These are phyloP conservation scores for Diaporthe destruens DNA, from an alignment of 2,329 filamentous ascomycete genomes.

Conservation along the genomic window DNA sequence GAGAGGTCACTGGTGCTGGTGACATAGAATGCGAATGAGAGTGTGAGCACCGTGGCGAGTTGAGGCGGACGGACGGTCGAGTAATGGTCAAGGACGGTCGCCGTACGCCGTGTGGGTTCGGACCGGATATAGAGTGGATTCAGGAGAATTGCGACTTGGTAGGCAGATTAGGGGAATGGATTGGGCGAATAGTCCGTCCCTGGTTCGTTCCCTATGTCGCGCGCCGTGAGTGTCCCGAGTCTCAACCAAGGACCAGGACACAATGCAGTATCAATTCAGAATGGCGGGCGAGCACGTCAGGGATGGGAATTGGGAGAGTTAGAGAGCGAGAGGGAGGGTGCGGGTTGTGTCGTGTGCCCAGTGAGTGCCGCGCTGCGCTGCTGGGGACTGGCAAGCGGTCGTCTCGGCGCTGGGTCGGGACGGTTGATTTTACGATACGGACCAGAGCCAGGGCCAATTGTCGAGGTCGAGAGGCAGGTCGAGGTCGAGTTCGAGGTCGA, in stretches of 20 bases:
- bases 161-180: constrained; percentile 36
- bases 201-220: constrained; percentile 18
- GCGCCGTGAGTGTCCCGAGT: constrained; percentile 28
- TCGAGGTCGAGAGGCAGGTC: constrained; percentile 14
- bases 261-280: not conserved
- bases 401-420: constrained; percentile 21
- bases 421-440: not conserved
- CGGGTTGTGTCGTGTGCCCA: constrained; percentile 38
- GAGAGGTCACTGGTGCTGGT: constrained; percentile 35
- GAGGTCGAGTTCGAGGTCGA: constrained; percentile 17
- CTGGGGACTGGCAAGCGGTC: constrained; percentile 16
- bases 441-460: constrained; percentile 21
- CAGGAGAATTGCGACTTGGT: constrained; percentile 31
- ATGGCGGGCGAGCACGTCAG: not conserved
- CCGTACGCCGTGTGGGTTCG: constrained; percentile 23
- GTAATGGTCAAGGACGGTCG: constrained; percentile 30
- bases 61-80: constrained; percentile 23
- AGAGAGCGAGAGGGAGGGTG: constrained; percentile 16
- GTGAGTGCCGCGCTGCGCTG: constrained; percentile 19
- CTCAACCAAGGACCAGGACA: constrained; percentile 5
- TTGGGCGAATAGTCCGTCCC: constrained; percentile 37
- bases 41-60: constrained; percentile 14
- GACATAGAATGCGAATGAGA: constrained; percentile 37
- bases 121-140: constrained; percentile 25
- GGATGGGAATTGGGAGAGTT: constrained; percentile 17